These are phyloP conservation scores for Metschnikowia shivogae DNA, from an alignment of 805 yeast genomes.

Conservation along the genomic window DNA sequence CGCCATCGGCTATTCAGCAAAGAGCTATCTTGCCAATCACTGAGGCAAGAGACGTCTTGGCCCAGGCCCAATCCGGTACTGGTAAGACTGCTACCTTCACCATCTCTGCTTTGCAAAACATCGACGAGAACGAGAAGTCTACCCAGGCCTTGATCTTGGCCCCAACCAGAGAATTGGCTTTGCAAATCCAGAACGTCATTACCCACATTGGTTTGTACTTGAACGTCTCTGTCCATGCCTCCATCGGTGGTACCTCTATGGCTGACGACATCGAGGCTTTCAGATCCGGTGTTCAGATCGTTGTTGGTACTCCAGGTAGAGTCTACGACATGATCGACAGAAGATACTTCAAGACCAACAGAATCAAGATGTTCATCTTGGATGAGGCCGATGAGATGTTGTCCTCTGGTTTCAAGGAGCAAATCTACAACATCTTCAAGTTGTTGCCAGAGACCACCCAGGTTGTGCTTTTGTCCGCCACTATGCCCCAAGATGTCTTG, in stretches of 20 bases:
- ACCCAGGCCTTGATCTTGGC: slow-evolving; percentile 94
- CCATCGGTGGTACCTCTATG: slow-evolving; percentile 94
- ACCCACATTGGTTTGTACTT: slow-evolving; percentile 85
- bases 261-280: slow-evolving; percentile 84
- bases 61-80: slow-evolving; percentile 88
- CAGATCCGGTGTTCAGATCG: slow-evolving; percentile 83
- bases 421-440: slow-evolving; percentile 89
- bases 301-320: slow-evolving; percentile 98
- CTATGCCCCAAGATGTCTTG: slow-evolving; percentile 89
- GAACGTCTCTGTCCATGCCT: slow-evolving; percentile 90
- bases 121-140: slow-evolving; percentile 66
- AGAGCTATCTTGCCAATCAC: slow-evolving; percentile 78
- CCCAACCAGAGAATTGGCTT: slow-evolving; percentile 96
- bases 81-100: slow-evolving; percentile 89
- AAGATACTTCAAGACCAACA: slow-evolving; percentile 73
- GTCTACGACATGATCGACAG: slow-evolving; percentile 94
- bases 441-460: slow-evolving; percentile 86
- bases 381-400: slow-evolving; percentile 99
- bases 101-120: slow-evolving; percentile 67
- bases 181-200: slow-evolving; percentile 92
- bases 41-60: slow-evolving; percentile 66
- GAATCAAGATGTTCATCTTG: slow-evolving; percentile 87
- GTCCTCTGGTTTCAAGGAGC: slow-evolving; percentile 90
- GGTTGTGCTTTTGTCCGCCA: slow-evolving; percentile 92
- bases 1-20: slow-evolving; percentile 78